Evolutionary conservation across 2,329 filamentous ascomycete genomes (phyloP).

Genomic region (Cercospora sesami): DNA sequence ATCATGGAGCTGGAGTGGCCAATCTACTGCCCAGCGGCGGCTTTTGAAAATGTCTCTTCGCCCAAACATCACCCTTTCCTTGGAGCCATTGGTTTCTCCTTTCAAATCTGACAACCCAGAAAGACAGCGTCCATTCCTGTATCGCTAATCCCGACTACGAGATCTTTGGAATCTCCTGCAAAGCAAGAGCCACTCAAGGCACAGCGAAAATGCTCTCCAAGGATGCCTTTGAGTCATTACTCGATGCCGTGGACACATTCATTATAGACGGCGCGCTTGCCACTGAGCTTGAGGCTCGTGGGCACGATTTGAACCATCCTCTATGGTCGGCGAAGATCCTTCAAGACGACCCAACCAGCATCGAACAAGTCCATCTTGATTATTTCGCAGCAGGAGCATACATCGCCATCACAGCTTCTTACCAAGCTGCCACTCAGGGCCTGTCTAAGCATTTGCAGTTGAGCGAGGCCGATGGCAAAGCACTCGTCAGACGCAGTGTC

Average conservation of each 20-base stretch:
- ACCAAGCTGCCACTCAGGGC: slow-evolving; percentile 49
- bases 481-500: slow-evolving; percentile 45
- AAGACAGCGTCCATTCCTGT: not conserved
- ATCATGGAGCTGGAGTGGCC: not conserved
- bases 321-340: slow-evolving; percentile 51
- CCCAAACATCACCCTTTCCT: not conserved
- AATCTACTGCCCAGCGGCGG: not conserved
- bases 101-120: not conserved
- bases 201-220: slow-evolving; percentile 28
- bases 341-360: slow-evolving; percentile 42
- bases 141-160: not conserved
- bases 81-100: not conserved
- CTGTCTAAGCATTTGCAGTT: slow-evolving; percentile 43
- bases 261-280: slow-evolving; percentile 51
- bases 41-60: not conserved
- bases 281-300: slow-evolving; percentile 49
- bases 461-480: slow-evolving; percentile 37
- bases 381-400: slow-evolving; percentile 50
- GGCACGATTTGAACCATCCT: slow-evolving; percentile 45
- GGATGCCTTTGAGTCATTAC: slow-evolving; percentile 27
- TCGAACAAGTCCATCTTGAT: slow-evolving; percentile 47
- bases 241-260: slow-evolving; percentile 35
- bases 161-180: not conserved
- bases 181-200: not conserved
- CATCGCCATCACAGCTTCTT: slow-evolving; percentile 50